Conservation (phyloP, 192 early-diverging fungal genomes). For the Entomortierella lignicola region DNA sequence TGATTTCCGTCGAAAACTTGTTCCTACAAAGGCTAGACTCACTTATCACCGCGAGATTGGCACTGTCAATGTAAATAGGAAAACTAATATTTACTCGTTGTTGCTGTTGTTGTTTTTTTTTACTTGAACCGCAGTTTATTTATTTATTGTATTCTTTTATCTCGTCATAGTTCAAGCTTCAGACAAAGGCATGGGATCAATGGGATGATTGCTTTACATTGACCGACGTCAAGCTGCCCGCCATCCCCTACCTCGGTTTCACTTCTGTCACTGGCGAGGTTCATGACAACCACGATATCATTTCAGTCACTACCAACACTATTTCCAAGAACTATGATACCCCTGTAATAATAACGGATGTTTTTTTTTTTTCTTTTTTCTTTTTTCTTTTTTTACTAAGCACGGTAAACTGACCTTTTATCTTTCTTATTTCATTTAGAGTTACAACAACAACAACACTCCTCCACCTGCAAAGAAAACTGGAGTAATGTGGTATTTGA, state of each 20-base stretch:
- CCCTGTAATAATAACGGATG: not conserved
- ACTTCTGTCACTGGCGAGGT: slow-evolving; percentile 94
- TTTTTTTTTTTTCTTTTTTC: too few relatives aligned
- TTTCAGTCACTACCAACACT: slow-evolving; percentile 58
- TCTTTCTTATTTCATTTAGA: not conserved
- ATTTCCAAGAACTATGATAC: slow-evolving; percentile 19
- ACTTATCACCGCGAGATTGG: slow-evolving; percentile 75
- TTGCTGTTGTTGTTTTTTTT: too few relatives aligned
- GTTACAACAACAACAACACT: slow-evolving; percentile 36
- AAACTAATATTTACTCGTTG: too few relatives aligned
- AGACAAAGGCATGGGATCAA: slow-evolving; percentile 65
- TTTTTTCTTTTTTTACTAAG: too few relatives aligned
- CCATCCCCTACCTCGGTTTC: slow-evolving; percentile 88
- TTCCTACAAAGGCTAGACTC: slow-evolving; percentile 75
- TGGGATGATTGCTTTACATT: slow-evolving; percentile 91
- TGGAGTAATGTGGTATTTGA: slow-evolving; percentile 52
- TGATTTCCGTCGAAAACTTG: slow-evolving; percentile 78
- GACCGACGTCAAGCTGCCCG: slow-evolving; percentile 80
- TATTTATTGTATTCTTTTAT: not conserved
- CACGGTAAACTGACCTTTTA: too few relatives aligned
- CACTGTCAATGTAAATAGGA: slow-evolving; percentile 25
- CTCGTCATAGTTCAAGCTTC: slow-evolving; percentile 54
- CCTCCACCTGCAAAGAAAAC: slow-evolving; percentile 49
- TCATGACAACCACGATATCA: slow-evolving; percentile 72
- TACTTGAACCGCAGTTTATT: not conserved